Percentiles rank a stretch among this genome's conserved stretches.
Evolutionary conservation across 495 filamentous ascomycete genomes (phyloP).

Genomic region (Penicillium salamii): DNA sequence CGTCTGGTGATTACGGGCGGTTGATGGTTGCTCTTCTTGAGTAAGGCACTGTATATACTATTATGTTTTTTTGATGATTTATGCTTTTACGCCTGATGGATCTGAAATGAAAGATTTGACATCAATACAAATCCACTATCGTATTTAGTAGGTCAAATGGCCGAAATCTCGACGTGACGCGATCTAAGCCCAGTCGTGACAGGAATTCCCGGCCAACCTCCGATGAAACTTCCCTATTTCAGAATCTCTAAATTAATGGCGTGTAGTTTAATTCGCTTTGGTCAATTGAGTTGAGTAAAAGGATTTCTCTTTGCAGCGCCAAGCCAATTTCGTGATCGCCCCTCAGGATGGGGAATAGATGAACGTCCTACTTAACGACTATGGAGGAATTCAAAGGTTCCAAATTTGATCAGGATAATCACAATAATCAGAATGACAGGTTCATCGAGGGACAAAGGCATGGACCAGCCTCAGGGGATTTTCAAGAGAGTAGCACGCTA

Average conservation of each 20-base stretch:
- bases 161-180: too few species aligned
- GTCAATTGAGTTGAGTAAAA: not conserved
- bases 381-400: not conserved
- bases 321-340: constrained; percentile 5
- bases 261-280: too few species aligned
- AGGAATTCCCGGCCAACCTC: too few species aligned
- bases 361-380: not conserved
- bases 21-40: constrained; percentile 43
- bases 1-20: constrained; percentile 79
- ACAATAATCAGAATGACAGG: too few species aligned
- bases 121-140: too few species aligned
- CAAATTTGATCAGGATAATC: too few species aligned
- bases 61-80: not conserved
- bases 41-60: constrained; percentile 12
- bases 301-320: not conserved
- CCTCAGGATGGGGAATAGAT: constrained; percentile 1
- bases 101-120: too few species aligned
- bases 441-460: too few species aligned
- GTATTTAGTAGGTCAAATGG: too few species aligned
- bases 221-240: too few species aligned
- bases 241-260: too few species aligned
- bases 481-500: not conserved
- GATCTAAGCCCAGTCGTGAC: too few species aligned
- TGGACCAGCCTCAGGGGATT: not conserved
- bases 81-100: not conserved